A percentile compares a stretch with the other conserved stretches of the same genome.
phyloP scores from a whole-genome alignment of 441 rosid species.

The Erodium chrysanthum region DNA sequence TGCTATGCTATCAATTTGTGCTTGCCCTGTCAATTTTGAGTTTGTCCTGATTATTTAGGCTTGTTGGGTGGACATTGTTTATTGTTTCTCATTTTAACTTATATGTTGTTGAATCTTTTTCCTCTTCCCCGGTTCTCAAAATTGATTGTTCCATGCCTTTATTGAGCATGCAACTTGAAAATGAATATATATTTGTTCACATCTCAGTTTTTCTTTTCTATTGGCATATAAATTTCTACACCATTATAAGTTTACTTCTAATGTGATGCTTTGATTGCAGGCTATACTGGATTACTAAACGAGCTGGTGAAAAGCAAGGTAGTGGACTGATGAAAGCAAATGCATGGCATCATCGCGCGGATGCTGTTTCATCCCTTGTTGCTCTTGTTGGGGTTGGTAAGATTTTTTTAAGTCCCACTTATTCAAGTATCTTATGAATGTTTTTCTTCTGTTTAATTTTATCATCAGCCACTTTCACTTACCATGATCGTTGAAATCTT shows the following conservation, averaged over 20 bases:
- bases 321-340: slow-evolving; percentile 96
- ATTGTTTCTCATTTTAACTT: neutral
- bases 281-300: slow-evolving; percentile 88
- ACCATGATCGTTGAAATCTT: slow-evolving; percentile 17
- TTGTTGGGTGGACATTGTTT: neutral
- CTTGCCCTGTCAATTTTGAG: neutral
- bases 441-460: neutral
- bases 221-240: neutral
- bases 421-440: neutral
- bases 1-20: neutral
- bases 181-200: neutral
- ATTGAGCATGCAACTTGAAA: neutral
- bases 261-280: slow-evolving; percentile 24
- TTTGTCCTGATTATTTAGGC: neutral
- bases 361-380: slow-evolving; percentile 85
- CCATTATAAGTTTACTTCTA: neutral
- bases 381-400: slow-evolving; percentile 93
- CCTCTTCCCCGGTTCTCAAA: neutral
- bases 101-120: neutral
- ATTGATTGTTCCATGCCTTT: neutral
- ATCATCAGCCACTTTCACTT: slow-evolving; percentile 17
- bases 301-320: slow-evolving; percentile 75
- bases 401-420: slow-evolving; percentile 19
- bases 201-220: neutral
- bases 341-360: slow-evolving; percentile 98